Evolutionary conservation across 352 stramenopile species (phyloP).

Genomic region (Phytophthora sp.): DNA sequence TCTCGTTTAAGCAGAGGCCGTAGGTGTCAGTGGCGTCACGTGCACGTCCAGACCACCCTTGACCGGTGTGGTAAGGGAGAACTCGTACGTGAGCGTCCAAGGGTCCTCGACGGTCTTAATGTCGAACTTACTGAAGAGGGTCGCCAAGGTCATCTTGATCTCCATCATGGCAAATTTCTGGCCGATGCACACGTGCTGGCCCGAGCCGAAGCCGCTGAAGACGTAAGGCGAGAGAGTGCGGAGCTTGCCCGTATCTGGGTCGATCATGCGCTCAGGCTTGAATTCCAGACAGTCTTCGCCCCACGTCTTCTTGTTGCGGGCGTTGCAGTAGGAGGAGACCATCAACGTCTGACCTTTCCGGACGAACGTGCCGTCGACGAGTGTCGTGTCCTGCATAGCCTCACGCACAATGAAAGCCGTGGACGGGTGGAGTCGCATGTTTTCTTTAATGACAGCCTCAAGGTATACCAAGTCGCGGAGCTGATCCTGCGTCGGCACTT

Average conservation of each 20-base stretch:
- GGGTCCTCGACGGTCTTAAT: slow-evolving; percentile 53
- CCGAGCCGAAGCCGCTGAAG: slow-evolving; percentile 54
- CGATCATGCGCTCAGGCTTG: slow-evolving; percentile 72
- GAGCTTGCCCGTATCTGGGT: slow-evolving; percentile 43
- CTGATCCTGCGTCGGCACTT: slow-evolving; percentile 47
- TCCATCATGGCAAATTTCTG: slow-evolving; percentile 60
- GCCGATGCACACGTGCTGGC: slow-evolving; percentile 66
- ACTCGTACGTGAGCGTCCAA: slow-evolving; percentile 52
- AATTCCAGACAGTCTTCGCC: slow-evolving; percentile 55
- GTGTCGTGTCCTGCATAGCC: slow-evolving; percentile 40
- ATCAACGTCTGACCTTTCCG: slow-evolving; percentile 36
- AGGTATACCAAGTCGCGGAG: slow-evolving; percentile 64
- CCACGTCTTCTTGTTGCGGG: slow-evolving; percentile 48
- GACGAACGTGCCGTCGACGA: slow-evolving; percentile 39
- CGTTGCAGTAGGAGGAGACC: slow-evolving; percentile 40
- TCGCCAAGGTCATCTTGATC: slow-evolving; percentile 64
- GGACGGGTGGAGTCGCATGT: slow-evolving; percentile 67
- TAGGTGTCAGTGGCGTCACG: slow-evolving; percentile 7
- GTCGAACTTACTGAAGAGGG: slow-evolving; percentile 55
- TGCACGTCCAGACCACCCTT: slow-evolving; percentile 42
- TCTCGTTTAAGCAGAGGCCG: slow-evolving; percentile 1
- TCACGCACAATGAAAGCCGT: slow-evolving; percentile 63
- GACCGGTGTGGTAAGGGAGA: slow-evolving; percentile 51
- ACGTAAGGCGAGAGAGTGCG: slow-evolving; percentile 30
- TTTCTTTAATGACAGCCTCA: slow-evolving; percentile 66